A percentile compares a stretch with the other conserved stretches of the same genome.
Conservation (phyloP, 2,329 filamentous ascomycete species). For the Microdochium bolleyi region DNA sequence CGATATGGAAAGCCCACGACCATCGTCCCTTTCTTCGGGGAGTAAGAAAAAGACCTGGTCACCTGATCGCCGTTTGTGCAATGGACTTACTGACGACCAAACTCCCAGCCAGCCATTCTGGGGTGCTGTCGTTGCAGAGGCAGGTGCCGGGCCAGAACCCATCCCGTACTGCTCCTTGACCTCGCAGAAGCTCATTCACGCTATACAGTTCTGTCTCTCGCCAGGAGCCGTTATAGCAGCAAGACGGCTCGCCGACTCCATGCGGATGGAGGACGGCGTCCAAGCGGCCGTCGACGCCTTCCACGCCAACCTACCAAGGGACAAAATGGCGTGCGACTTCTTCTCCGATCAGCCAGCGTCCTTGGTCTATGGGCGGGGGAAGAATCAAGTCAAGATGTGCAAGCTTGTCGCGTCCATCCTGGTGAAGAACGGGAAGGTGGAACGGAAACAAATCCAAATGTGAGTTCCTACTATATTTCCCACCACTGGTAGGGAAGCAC, state of each 20-base stretch:
- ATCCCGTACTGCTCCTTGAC: constrained; percentile 24
- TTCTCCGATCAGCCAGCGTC: neutral
- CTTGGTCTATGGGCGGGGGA: neutral
- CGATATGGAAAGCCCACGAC: constrained; percentile 40
- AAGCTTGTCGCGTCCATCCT: neutral
- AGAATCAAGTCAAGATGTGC: neutral
- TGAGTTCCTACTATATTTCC: neutral
- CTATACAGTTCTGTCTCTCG: constrained; percentile 21
- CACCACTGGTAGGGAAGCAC: neutral
- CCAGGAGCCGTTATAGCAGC: constrained; percentile 19
- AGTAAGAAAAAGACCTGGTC: constrained; percentile 10
- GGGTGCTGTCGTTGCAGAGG: constrained; percentile 28
- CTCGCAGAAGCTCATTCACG: constrained; percentile 21
- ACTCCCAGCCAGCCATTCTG: constrained; percentile 27
- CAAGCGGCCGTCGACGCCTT: constrained; percentile 27
- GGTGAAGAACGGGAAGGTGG: neutral
- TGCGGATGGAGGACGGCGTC: constrained; percentile 25
- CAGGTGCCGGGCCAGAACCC: constrained; percentile 28
- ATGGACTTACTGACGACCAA: neutral
- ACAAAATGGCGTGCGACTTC: constrained; percentile 22
- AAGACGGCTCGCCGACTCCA: constrained; percentile 21
- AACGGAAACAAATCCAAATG: neutral
- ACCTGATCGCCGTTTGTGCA: no score
- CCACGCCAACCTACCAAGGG: constrained; percentile 22
- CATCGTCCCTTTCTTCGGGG: constrained; percentile 43